These are phyloP conservation scores for Hygrocybe punicea DNA, from an alignment of 768 basidiomycete species.

Conservation along the genomic window DNA sequence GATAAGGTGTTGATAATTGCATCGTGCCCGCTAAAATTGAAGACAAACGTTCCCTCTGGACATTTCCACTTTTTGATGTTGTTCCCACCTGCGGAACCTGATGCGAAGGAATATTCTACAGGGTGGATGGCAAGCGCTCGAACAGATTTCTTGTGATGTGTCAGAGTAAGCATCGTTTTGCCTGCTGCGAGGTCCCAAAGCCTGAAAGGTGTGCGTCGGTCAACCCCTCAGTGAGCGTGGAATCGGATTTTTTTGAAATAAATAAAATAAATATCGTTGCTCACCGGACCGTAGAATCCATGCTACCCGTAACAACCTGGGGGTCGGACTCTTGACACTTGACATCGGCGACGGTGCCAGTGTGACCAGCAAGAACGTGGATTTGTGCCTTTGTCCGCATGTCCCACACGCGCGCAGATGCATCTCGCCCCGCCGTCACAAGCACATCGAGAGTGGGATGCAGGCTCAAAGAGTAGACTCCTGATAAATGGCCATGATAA, in stretches of 20 bases:
- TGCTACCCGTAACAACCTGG: conserved; percentile 95
- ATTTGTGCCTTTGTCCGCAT: conserved; percentile 98
- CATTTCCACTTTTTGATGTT: conserved; percentile 99
- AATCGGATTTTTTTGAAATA: conserved; percentile 15
- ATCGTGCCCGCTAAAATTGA: conserved; percentile 95
- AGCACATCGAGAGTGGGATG: conserved; percentile 96
- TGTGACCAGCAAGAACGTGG: conserved; percentile 90
- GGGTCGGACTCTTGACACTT: conserved; percentile 97
- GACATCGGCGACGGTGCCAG: conserved; percentile 91
- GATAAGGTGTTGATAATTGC: conserved; percentile 95
- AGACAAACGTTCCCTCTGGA: conserved; percentile 92
- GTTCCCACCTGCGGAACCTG: conserved; percentile 95
- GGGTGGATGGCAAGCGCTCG: conserved; percentile 93
- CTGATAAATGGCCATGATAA: conserved; percentile 97
- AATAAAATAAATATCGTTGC: too few species aligned
- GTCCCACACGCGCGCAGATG: conserved; percentile 97
- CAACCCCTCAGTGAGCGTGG: neutral
- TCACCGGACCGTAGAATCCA: conserved; percentile 94
- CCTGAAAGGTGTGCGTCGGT: conserved; percentile 35
- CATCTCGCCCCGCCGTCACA: conserved; percentile 93
- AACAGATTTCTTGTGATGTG: conserved; percentile 99
- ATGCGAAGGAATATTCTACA: conserved; percentile 94
- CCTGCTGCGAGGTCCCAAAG: conserved; percentile 98
- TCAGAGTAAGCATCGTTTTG: conserved; percentile 92
- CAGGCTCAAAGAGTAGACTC: conserved; percentile 89